Percentiles rank a stretch among this genome's conserved stretches.
Conservation (phyloP, 2,329 filamentous ascomycete genomes). For the Rhynchosporium secalis region DNA sequence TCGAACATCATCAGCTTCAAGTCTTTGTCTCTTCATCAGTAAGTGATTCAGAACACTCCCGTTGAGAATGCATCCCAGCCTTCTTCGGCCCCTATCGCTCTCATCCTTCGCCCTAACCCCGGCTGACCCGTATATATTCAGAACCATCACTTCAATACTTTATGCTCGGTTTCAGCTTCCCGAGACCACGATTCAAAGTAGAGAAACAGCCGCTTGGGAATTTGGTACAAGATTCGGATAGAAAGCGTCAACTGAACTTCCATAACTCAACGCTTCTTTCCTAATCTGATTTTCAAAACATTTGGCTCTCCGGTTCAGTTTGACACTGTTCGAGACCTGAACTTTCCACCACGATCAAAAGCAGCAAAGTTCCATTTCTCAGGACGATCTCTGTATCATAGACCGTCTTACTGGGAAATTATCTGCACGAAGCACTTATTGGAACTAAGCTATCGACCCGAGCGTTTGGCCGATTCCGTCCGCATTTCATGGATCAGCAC, state of each 20-base stretch:
- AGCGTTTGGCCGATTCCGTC: conserved; percentile 2
- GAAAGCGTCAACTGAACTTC: conserved; percentile 15
- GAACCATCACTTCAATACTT: conserved; percentile 27
- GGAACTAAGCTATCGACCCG: not conserved
- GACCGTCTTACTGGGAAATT: not conserved
- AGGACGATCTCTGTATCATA: not conserved
- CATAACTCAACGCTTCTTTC: conserved; percentile 18
- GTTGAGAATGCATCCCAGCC: conserved; percentile 18
- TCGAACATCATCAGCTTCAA: conserved; percentile 36
- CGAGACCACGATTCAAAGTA: conserved; percentile 35
- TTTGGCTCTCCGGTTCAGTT: conserved; percentile 19
- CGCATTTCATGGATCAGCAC: conserved; percentile 23
- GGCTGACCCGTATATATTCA: conserved; percentile 25
- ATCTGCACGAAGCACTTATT: conserved; percentile 2
- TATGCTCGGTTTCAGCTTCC: conserved; percentile 37
- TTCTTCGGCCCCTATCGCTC: conserved; percentile 18
- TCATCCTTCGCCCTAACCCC: conserved; percentile 17
- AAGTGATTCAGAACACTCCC: conserved; percentile 30
- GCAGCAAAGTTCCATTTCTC: not conserved
- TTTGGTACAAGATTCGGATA: conserved; percentile 26
- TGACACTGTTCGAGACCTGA: conserved; percentile 16
- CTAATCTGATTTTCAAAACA: conserved; percentile 17
- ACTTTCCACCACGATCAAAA: conserved; percentile 2
- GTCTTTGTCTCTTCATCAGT: conserved; percentile 34
- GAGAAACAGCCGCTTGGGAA: conserved; percentile 28